Evolutionary conservation across 306 rosid species (phyloP).

Genomic region (Cucumis cinereus): DNA sequence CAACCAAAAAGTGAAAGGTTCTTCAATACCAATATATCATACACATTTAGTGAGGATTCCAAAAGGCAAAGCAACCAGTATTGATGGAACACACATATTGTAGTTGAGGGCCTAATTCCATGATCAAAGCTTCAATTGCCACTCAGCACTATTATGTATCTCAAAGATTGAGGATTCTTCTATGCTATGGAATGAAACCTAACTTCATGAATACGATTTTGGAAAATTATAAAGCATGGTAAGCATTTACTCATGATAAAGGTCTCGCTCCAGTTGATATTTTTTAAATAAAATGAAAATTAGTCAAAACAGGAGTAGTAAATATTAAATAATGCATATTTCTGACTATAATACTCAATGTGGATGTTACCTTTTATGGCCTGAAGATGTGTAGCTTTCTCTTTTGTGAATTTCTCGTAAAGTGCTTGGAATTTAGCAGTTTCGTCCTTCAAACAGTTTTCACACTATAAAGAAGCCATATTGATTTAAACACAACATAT

Average conservation of each 20-base stretch:
- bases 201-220: not conserved
- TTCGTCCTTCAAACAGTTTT: conserved; percentile 68
- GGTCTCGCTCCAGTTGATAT: not conserved
- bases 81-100: not conserved
- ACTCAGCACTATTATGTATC: not conserved
- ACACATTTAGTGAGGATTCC: not conserved
- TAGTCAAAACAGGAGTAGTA: not conserved
- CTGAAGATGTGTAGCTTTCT: conserved; percentile 56
- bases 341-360: not conserved
- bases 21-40: not conserved
- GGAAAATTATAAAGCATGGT: not conserved
- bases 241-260: not conserved
- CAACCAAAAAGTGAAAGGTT: not conserved
- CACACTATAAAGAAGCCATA: conserved; percentile 44
- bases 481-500: not conserved
- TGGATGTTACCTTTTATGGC: conserved; percentile 51
- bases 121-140: not conserved
- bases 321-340: not conserved
- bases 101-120: not conserved
- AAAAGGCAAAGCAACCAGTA: not conserved
- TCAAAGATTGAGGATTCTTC: not conserved
- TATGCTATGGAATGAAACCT: not conserved
- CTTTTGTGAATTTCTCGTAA: conserved; percentile 65
- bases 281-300: not conserved
- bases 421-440: conserved; percentile 62